Conservation (phyloP, 1,284 basidiomycete genomes). For the Ceratobasidium sp. region DNA sequence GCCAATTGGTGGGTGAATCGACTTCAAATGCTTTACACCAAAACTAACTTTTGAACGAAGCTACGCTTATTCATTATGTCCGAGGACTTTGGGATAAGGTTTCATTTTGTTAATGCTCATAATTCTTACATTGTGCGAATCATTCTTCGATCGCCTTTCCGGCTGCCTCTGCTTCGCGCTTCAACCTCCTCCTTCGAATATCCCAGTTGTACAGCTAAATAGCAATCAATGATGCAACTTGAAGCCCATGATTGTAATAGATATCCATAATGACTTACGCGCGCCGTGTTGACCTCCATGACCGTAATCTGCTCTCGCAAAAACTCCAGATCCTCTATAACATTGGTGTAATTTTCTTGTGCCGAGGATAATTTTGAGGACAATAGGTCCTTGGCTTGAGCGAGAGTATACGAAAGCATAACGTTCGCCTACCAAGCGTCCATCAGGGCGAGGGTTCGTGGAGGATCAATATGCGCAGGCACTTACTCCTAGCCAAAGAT, state of each 20-base stretch:
- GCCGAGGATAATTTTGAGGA: slow-evolving; percentile 80
- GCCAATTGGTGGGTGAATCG: too few species aligned
- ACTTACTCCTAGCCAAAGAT: slow-evolving; percentile 95
- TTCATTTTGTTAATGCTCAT: too few species aligned
- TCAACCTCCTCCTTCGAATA: slow-evolving; percentile 70
- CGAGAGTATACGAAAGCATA: slow-evolving; percentile 93
- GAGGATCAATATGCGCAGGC: slow-evolving; percentile 27
- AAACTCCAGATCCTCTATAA: slow-evolving; percentile 90
- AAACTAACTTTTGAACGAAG: too few species aligned
- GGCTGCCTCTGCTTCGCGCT: slow-evolving; percentile 55
- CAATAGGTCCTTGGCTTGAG: slow-evolving; percentile 79
- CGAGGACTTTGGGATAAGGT: too few species aligned
- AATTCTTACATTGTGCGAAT: too few species aligned
- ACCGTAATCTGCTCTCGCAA: slow-evolving; percentile 94
- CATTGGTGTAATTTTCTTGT: slow-evolving; percentile 69
- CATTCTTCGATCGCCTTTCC: slow-evolving; percentile 12
- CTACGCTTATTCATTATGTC: too few species aligned
- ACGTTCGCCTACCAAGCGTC: slow-evolving; percentile 79
- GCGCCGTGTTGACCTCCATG: slow-evolving; percentile 97
- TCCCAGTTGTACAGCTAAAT: slow-evolving; percentile 83
- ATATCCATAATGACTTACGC: slow-evolving; percentile 56
- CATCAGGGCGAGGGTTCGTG: slow-evolving; percentile 5
- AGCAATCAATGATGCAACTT: too few species aligned
- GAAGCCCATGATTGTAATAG: too few species aligned
- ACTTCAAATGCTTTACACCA: too few species aligned